Base-by-base conservation (phyloP, 2,329 filamentous ascomycete genomes). In the Ampelomyces quisqualis region DNA sequence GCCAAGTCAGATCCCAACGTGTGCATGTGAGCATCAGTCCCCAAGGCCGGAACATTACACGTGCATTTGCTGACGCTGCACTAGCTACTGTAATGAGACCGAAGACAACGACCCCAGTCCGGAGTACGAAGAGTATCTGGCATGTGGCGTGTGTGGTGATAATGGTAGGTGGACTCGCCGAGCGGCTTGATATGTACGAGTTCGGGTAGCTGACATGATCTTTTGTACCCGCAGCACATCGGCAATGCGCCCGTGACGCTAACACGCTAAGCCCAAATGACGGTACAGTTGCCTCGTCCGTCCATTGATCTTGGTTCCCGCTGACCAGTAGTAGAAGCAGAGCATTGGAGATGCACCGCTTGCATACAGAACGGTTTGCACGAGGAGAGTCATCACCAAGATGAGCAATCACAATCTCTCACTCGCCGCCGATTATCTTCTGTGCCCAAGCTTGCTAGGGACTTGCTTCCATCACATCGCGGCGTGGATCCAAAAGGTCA, bases 41-140 rank as follows among this genome's bases (percentile, higher is more conserved):
- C 13, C 23, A 29, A 31, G n/a, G n/a, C 41, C 26, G 62, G 41
- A 45, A 46, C 31, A 22, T 29, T 32, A 35, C 17, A 37, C 24
- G 18, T 15, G n/a, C 26, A 37, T 30, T 34, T 46, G 21, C 49
- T 64, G 29, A 62, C 40, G 14, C 19, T 11, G 7, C 4, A 8
- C 49, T 70, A 86, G 89, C 51, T 94, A 91, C 60, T 96, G 90
- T 71, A 82, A 83, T 41, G 78, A 88, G 64, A 84, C 87, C 51
- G 88, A 94, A 70, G 86, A 93, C 39, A 77, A 91, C 49, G 88
- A 91, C 56, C 87, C 88, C 1, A 83, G 80, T 50, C 86, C 88
- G 52, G 87, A 90, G 51, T 93, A 85, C 58, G 89, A 93, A 67
- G 76, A 84, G 43, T 89, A 85, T 65, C 74, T 96, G 45, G 74